A percentile compares a stretch with the other conserved stretches of the same genome.
phyloP scores from a whole-genome alignment of 2,329 filamentous ascomycete species.

The Penicillium thymicola region DNA sequence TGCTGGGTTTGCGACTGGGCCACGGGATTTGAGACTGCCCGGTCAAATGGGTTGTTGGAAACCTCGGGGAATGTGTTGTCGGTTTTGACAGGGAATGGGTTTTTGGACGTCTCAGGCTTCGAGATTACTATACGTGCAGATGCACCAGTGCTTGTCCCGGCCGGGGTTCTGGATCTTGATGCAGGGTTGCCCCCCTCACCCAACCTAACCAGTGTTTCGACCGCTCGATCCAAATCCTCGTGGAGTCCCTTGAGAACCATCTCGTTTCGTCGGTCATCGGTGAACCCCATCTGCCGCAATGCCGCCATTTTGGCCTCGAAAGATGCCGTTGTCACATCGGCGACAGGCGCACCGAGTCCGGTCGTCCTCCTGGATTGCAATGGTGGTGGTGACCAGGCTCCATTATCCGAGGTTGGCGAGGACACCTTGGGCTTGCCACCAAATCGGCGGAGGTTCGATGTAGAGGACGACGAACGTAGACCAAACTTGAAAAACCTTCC shows the following conservation, averaged over 20 bases:
- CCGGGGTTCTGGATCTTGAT: slow-evolving; percentile 56
- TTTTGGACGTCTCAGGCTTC: slow-evolving; percentile 41
- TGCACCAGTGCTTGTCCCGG: slow-evolving; percentile 27
- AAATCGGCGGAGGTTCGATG: slow-evolving; percentile 60
- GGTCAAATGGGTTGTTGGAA: slow-evolving; percentile 64
- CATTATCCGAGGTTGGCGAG: slow-evolving; percentile 26
- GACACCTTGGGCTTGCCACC: slow-evolving; percentile 54
- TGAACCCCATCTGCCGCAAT: slow-evolving; percentile 88
- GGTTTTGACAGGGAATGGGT: slow-evolving; percentile 1
- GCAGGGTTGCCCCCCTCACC: slow-evolving; percentile 63
- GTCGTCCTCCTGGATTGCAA: slow-evolving; percentile 26
- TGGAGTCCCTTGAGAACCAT: slow-evolving; percentile 77
- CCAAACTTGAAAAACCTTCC: slow-evolving; percentile 61
- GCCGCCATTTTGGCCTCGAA: slow-evolving; percentile 73
- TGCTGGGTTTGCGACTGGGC: slow-evolving; percentile 20
- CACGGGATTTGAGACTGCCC: slow-evolving; percentile 41
- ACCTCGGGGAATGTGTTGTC: slow-evolving; percentile 7
- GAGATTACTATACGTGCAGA: slow-evolving; percentile 20
- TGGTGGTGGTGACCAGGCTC: slow-evolving; percentile 26
- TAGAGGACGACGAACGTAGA: slow-evolving; percentile 66
- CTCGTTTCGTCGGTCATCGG: slow-evolving; percentile 74
- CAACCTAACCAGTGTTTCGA: slow-evolving; percentile 78
- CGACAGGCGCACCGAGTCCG: slow-evolving; percentile 67
- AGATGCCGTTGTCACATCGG: slow-evolving; percentile 40
- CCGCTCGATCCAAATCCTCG: slow-evolving; percentile 79